These are phyloP conservation scores for Bipolaris victoriae DNA, from an alignment of 2,329 filamentous ascomycete species.

Conservation along the genomic window DNA sequence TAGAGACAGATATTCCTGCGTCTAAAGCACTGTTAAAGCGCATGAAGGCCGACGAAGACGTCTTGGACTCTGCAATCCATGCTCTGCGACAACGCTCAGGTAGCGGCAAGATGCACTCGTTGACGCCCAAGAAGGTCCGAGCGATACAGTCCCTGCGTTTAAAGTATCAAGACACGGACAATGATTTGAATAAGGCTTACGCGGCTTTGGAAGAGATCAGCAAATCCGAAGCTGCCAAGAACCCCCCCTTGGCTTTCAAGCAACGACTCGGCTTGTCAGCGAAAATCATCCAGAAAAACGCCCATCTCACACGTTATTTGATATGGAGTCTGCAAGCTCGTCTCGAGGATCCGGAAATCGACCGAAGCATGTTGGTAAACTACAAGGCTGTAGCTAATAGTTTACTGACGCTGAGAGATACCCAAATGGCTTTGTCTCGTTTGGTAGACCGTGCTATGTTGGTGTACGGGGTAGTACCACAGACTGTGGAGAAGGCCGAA, in stretches of 20 bases:
- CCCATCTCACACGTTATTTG: conserved; percentile 36
- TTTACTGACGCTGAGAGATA: conserved; percentile 38
- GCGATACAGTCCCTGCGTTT: conserved; percentile 19
- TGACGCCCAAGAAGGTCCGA: conserved; percentile 18
- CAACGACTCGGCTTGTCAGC: conserved; percentile 31
- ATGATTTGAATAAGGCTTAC: conserved; percentile 27
- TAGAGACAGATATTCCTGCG: conserved; percentile 36
- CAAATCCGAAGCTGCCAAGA: conserved; percentile 11
- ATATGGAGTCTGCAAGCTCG: conserved; percentile 38
- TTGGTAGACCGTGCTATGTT: conserved; percentile 35
- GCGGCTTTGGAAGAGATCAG: conserved; percentile 17
- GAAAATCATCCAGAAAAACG: conserved; percentile 34
- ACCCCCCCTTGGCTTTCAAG: conserved; percentile 23
- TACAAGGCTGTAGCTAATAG: conserved; percentile 33
- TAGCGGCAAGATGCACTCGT: conserved; percentile 6
- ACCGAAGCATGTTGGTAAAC: conserved; percentile 16
- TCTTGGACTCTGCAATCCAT: conserved; percentile 22
- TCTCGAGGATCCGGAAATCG: conserved; percentile 29
- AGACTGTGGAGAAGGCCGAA: conserved; percentile 15
- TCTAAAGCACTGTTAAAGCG: conserved; percentile 32
- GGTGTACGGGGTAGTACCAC: conserved; percentile 25
- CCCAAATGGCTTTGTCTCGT: conserved; percentile 35
- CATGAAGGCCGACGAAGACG: conserved; percentile 36
- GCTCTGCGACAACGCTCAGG: conserved; percentile 16
- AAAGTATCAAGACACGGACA: conserved; percentile 27